Evolutionary conservation across 1,284 basidiomycete species (phyloP).

Genomic region (Pisolithus thermaeus): DNA sequence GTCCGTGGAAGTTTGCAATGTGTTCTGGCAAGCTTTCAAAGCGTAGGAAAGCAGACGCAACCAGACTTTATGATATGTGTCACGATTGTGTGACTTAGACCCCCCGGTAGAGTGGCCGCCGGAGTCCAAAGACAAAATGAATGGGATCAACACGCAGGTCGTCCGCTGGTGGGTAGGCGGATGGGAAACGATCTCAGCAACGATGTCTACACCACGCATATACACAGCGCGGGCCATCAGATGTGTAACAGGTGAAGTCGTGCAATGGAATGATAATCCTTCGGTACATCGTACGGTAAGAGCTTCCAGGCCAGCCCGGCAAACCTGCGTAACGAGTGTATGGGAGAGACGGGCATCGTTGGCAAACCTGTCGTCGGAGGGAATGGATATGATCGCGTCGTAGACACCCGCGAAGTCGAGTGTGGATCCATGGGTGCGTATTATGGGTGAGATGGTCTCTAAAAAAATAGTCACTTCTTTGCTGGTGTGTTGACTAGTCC

Average conservation of each 20-base stretch:
- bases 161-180: conserved; percentile 54
- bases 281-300: not conserved
- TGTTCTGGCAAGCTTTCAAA: conserved; percentile 39
- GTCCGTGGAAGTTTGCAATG: not conserved
- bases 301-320: conserved; percentile 50
- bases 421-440: conserved; percentile 44
- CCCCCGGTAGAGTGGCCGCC: conserved; percentile 35
- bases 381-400: conserved; percentile 47
- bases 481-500: conserved; percentile 34
- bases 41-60: conserved; percentile 57
- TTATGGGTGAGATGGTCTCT: conserved; percentile 52
- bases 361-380: conserved; percentile 41
- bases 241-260: conserved; percentile 45
- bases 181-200: conserved; percentile 53
- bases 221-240: conserved; percentile 51
- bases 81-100: conserved; percentile 40
- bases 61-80: conserved; percentile 51
- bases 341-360: conserved; percentile 47
- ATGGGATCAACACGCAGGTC: conserved; percentile 55
- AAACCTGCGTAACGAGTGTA: conserved; percentile 55
- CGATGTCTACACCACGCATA: conserved; percentile 49
- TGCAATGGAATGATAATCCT: conserved; percentile 44
- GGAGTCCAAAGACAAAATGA: conserved; percentile 51
- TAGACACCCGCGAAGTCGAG: conserved; percentile 64
- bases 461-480: conserved; percentile 54